A percentile compares a stretch with the other conserved stretches of the same genome.
These are phyloP conservation scores for Aspergillus glaucus DNA, from an alignment of 2,329 filamentous ascomycete genomes.

Conservation along the genomic window DNA sequence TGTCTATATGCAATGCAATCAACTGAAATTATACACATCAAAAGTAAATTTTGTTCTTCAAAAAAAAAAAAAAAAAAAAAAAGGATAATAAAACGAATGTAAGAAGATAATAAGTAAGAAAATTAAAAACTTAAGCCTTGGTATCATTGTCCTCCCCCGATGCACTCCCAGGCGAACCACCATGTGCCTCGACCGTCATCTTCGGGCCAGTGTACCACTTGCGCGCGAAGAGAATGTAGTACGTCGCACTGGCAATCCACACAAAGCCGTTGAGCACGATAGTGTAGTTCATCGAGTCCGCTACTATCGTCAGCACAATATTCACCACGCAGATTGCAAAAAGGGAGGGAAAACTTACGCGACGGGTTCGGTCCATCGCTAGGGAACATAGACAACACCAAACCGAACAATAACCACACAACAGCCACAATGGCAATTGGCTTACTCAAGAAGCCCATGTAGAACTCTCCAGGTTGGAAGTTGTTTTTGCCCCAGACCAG, in stretches of 20 bases:
- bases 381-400: constrained; percentile 55
- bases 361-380: constrained; percentile 49
- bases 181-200: constrained; percentile 41
- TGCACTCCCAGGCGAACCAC: no score
- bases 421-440: constrained; percentile 51
- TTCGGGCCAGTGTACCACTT: constrained; percentile 59
- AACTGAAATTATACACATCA: background rate
- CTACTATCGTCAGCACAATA: constrained; percentile 15
- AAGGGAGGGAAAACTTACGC: constrained; percentile 20
- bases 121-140: background rate
- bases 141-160: background rate
- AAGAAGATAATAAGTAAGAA: background rate
- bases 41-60: background rate
- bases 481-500: constrained; percentile 53
- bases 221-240: constrained; percentile 52
- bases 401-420: constrained; percentile 50
- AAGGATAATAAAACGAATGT: no score
- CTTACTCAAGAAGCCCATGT: constrained; percentile 49
- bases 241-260: constrained; percentile 51
- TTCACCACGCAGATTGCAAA: background rate
- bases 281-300: constrained; percentile 56
- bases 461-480: constrained; percentile 55
- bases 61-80: no score
- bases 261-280: constrained; percentile 56
- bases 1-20: background rate